These are phyloP conservation scores for Wickerhamomyces canadensis DNA, from an alignment of 805 yeast species.

Conservation along the genomic window DNA sequence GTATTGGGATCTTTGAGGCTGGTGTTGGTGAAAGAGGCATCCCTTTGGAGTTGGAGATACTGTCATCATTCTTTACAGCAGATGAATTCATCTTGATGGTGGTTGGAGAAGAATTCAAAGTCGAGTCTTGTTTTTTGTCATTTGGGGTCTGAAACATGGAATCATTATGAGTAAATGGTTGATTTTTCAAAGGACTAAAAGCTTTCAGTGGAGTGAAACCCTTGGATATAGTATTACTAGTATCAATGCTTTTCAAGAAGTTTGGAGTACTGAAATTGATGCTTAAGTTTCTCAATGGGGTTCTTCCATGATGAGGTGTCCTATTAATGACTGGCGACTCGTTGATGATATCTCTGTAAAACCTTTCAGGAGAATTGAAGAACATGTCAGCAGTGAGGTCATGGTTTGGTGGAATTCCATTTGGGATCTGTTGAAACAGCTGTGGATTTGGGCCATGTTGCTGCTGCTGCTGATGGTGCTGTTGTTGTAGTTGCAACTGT, in stretches of 20 bases:
- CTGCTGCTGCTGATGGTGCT: conserved; percentile 1
- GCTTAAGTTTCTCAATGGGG: conserved; percentile 19
- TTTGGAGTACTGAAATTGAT: conserved; percentile 23
- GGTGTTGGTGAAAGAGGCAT: conserved; percentile 24
- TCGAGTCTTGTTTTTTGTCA: conserved; percentile 10
- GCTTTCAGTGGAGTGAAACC: conserved; percentile 20
- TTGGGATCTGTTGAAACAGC: not conserved
- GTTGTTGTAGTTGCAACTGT: conserved; percentile 3
- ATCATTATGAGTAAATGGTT: conserved; percentile 14
- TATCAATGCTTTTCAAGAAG: conserved; percentile 20
- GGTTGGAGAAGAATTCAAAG: conserved; percentile 23
- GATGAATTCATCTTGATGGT: conserved; percentile 25
- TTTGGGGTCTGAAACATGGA: conserved; percentile 18
- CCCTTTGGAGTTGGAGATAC: conserved; percentile 1
- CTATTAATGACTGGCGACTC: conserved; percentile 22
- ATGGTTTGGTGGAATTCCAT: conserved; percentile 1
- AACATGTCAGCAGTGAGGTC: conserved; percentile 11
- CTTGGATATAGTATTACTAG: conserved; percentile 3
- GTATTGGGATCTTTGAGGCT: conserved; percentile 8
- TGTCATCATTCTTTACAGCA: conserved; percentile 18
- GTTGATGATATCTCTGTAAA: conserved; percentile 22
- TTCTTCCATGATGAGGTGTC: conserved; percentile 22
- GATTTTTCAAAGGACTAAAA: conserved; percentile 23
- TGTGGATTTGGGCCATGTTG: not conserved
- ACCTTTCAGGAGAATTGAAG: conserved; percentile 23